Base-by-base conservation (phyloP, 2,329 filamentous ascomycete genomes). In the Davidsoniella virescens region DNA sequence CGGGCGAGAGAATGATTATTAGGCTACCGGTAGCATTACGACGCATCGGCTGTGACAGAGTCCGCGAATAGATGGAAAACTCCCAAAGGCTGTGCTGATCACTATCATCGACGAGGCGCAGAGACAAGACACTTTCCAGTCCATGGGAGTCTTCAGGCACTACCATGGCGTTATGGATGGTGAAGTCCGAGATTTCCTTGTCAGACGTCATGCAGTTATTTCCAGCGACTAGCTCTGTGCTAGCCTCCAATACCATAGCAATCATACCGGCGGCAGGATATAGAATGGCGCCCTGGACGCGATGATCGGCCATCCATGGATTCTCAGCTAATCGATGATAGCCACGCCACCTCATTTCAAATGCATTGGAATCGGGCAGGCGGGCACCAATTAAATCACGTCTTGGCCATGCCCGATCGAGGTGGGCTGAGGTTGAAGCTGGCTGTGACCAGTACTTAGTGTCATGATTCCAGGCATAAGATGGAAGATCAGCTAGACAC, bases 371-470 rank as follows among this genome's bases (percentile, higher is more conserved):
- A 53, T 72, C 69, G 0, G 63, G 61, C 2, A 65, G 65, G 0
- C 63, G 67, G 1, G 66, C 62, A 0, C 73, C 73, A 23, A 76
- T 67, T 1, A 77, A 62, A 52, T 77, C 73, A 41, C 70, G 67
- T 9, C 72, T 64, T 2, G 67, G 64, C 48, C 66, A 66, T 23
- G 65, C 60, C 12, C 70, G 63, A 51, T 70, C 66, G 2, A 71
- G 65, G 44, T 66, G 65, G 9, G 66, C 62, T 12, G 59, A 57
- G 17, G 68, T 69, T 2, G 71, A 56, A 39, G 70, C 67, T 1
- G 69, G 70, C 52, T 77, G 73, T 53, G 72, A 66, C 73, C 73
- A 76, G 57, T 75, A 73, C 1, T 58, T 61, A 23, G 66, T 70
- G 23, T 62, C 59, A 52, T 76, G 73, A 26, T 76, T 73, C 72